Evolutionary conservation across 163 green algal genomes (phyloP), one percentile per base, ranked within the genome.

Genomic region (Dunaliella salina): DNA sequence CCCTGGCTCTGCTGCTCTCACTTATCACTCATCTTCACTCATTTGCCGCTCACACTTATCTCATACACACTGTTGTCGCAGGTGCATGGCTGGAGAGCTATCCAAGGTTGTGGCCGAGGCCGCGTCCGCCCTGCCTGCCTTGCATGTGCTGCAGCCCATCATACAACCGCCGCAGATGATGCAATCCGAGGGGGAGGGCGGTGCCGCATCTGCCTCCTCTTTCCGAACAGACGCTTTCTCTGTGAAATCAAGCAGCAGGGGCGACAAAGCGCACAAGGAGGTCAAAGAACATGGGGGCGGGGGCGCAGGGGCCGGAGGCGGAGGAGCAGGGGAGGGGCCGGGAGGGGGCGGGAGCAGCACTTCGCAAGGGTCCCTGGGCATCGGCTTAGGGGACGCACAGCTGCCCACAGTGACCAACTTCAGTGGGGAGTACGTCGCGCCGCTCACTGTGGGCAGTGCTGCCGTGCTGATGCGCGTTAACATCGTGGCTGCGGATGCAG

Each of bases 61-160:
- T n/a, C n/a, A n/a, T n/a, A n/a, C n/a, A 75, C 29, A 50, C 35
- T 45, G 57, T 11, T 30, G 57, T 29, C 83, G 30, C 45, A 35
- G 63, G 34, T 86, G 83, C 57, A 22, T 85, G 69, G 35, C 85
- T 30, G 22, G 80, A 46, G 81, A 84, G 81, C 81, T 84, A 63
- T 85, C 83, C 67, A 80, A 79, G 24, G 83, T 85, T 0, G n/a
- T 85, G 32, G 30, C 63, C 0, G 67, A 81, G 63, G 63, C 63
- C 24, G 63, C 63, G 11, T 1, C 24, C 24, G 63, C 63, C 22
- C 63, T 29, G 22, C 63, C 63, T 75, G 63, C 63, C 63, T 75
- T 75, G 63, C 63, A 75, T 12, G 24, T 29, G 22, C 63, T 75
- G 63, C 63, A 75, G 63, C 63, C 63, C 4, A 12, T 75, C 22